Base-by-base conservation (phyloP, 208 protist species). In the Leishmania braziliensis region DNA sequence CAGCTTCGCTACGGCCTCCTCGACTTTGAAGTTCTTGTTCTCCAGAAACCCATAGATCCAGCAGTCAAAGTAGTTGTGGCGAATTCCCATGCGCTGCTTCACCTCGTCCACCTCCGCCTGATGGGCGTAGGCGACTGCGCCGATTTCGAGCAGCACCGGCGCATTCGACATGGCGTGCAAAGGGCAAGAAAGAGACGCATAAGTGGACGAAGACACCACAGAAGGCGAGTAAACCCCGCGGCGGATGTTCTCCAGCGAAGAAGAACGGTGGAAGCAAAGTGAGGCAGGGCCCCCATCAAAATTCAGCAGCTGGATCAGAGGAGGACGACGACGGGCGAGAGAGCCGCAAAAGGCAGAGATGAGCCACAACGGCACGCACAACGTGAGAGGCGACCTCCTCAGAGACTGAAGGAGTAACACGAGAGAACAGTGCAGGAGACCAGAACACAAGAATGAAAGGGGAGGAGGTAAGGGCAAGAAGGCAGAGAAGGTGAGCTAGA, bases 11-110 rank as follows among this genome's bases (percentile, higher is more conserved):
- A 97, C 86, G 0, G 93, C 84, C 63, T 97, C 93, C 4, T 88
- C 75, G 20, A 97, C 77, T 48, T 95, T 86, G 69, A 93, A 97
- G 70, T 95, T 93, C 58, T 97, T 97, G 83, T 97, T 97, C 75
- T 97, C 91, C 26, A 97, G 79, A 72, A 97, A 97, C 3, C 90
- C 90, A 72, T 91, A 97, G 26, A 97, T 89, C 92, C 93, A 97
- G 82, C 90, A 92, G 75, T 95, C 92, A 48, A 95, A 95, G 76
- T 95, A 91, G 73, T 88, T 80, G 86, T 95, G 89, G 26, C 60
- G 65, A 65, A 97, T 93, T 72, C 86, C 87, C 43, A 97, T 71
- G 54, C 88, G 84, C 16, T 71, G 66, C 79, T 93, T 93, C 71
- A 97, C 86, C 76, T 92, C 88, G 29, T 95, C 91, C 23, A 97